phyloP scores from a whole-genome alignment of 176 grass and related monocot genomes.

The Aegilops bicornis region DNA sequence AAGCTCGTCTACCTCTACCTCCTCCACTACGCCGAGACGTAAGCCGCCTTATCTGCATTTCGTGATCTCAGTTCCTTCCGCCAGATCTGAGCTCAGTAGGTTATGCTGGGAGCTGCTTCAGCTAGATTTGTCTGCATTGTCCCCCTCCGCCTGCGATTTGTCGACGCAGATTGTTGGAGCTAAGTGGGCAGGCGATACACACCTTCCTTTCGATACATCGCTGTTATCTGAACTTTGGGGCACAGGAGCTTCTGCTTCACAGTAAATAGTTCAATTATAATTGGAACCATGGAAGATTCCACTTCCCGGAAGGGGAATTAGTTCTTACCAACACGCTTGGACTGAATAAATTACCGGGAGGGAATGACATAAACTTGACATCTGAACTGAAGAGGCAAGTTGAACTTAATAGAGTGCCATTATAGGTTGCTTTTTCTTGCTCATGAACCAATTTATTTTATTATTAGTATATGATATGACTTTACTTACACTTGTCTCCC shows the following conservation, averaged over 20 bases:
- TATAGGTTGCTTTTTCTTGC: not conserved
- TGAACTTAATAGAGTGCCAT: not conserved
- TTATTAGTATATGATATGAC: not conserved
- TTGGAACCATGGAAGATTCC: not conserved
- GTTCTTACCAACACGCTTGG: not conserved
- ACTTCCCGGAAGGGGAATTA: not conserved
- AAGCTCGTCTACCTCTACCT: slow-evolving; percentile 97
- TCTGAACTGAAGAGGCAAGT: not conserved
- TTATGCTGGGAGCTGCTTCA: not conserved
- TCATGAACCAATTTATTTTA: not conserved
- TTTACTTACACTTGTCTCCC: too few relatives aligned
- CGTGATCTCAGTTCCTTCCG: not conserved
- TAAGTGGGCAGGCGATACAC: not conserved
- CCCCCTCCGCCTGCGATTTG: not conserved
- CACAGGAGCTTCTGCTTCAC: too few relatives aligned
- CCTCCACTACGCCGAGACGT: slow-evolving; percentile 97
- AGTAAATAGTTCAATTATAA: not conserved
- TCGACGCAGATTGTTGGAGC: not conserved
- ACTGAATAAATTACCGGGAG: not conserved
- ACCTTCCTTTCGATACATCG: not conserved
- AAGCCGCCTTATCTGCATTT: slow-evolving; percentile 5
- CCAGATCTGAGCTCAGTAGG: not conserved
- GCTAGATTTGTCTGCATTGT: not conserved
- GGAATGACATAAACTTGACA: not conserved
- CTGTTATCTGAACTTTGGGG: not conserved